Conservation (phyloP, 2,329 filamentous ascomycete species). For the Arthrocladium fulminans region DNA sequence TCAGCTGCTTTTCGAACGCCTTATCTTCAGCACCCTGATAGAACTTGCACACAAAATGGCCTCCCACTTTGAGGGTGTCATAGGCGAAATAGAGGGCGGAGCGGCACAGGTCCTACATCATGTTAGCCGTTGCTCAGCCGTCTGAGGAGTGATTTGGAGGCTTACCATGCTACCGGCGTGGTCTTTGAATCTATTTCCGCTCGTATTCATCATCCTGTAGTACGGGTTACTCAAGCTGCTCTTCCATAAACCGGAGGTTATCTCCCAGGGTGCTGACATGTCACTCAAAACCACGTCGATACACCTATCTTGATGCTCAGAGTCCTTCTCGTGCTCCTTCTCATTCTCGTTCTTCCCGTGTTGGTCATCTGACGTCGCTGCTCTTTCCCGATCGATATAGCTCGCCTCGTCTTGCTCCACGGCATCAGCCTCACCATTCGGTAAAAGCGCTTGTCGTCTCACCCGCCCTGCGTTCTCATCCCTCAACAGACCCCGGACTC, state of each 20-base stretch:
- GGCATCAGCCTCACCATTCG: background rate
- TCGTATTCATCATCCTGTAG: constrained; percentile 99
- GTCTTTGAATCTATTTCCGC: constrained; percentile 74
- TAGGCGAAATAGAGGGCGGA: constrained; percentile 78
- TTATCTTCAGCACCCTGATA: constrained; percentile 88
- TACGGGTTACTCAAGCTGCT: constrained; percentile 93
- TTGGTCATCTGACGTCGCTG: constrained; percentile 28
- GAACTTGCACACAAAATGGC: constrained; percentile 95
- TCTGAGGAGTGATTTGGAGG: background rate
- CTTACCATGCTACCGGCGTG: constrained; percentile 91
- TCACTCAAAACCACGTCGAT: constrained; percentile 95
- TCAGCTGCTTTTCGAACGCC: constrained; percentile 63
- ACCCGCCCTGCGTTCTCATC: constrained; percentile 2
- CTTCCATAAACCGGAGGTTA: constrained; percentile 67
- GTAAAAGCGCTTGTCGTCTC: constrained; percentile 8
- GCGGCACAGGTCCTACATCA: constrained; percentile 88
- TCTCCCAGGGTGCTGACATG: constrained; percentile 96
- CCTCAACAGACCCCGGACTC: constrained; percentile 67
- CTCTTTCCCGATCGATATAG: constrained; percentile 17
- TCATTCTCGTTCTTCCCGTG: constrained; percentile 14
- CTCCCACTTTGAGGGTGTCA: constrained; percentile 71
- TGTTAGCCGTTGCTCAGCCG: no score
- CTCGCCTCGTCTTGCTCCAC: constrained; percentile 21
- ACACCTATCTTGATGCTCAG: constrained; percentile 41
- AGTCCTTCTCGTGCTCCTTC: no score